phyloP scores from a whole-genome alignment of 1,284 basidiomycete species.

The Peniophora sp. region DNA sequence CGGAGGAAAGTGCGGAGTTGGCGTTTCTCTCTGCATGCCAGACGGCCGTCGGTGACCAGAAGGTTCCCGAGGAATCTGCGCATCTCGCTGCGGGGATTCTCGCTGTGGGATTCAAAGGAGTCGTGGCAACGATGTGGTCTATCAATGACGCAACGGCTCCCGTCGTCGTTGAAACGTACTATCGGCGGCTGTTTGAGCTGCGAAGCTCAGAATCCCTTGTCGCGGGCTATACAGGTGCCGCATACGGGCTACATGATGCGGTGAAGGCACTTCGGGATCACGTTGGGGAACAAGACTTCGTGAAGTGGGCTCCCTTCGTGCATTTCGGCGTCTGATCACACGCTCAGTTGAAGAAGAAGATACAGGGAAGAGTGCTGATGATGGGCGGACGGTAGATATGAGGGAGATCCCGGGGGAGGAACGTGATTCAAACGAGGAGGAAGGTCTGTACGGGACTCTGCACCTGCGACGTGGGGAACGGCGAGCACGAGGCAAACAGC shows the following conservation, averaged over 20 bases:
- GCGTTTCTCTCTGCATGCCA: slow-evolving; percentile 17
- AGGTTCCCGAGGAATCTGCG: slow-evolving; percentile 12
- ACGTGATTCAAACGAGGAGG: no score
- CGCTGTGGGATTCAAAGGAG: slow-evolving; percentile 13
- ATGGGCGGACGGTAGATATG: no score
- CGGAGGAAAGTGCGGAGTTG: neutral
- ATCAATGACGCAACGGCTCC: slow-evolving; percentile 11
- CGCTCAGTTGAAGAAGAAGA: no score
- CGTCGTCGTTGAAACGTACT: slow-evolving; percentile 8
- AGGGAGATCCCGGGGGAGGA: no score
- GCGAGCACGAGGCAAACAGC: no score
- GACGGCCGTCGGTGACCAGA: slow-evolving; percentile 14
- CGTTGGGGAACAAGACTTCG: neutral
- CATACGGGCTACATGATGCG: slow-evolving; percentile 1
- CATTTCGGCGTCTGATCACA: neutral
- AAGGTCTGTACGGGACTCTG: no score
- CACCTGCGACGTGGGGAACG: no score
- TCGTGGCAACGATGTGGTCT: slow-evolving; percentile 17
- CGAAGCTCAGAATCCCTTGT: no score
- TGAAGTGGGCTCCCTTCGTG: neutral
- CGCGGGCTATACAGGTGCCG: neutral
- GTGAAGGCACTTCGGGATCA: neutral
- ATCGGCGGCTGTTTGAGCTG: neutral
- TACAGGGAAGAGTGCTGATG: no score
- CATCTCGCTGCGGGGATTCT: slow-evolving; percentile 18